Base-by-base conservation (phyloP, 164 flowering plant species). In the Umbilicus rupestris region DNA sequence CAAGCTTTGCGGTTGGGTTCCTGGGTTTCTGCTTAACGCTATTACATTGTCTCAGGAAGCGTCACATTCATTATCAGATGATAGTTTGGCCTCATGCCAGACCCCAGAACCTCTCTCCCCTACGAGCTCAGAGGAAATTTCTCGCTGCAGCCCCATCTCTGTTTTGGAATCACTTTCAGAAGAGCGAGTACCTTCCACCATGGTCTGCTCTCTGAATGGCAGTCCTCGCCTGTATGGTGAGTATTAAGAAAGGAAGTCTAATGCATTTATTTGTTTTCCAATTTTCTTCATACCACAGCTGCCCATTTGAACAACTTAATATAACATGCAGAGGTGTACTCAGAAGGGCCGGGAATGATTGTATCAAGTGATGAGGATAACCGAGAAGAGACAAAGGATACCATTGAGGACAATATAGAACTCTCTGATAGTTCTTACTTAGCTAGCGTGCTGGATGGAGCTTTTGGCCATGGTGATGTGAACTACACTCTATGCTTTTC, bases 291-390 rank as follows among this genome's bases (percentile, higher is more conserved):
- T 26, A 35, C 39, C 62, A n/a, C 9, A 39, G 24, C 29, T 62
- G 14, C 22, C 10, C 15, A 67, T 69, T 22, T 8, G 3, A 35
- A 15, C 14, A 60, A 52, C 64, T 62, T 29, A 73, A 19, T 37
- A 70, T 85, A 88, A 78, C 55, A 75, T 83, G 24, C 75, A 47
- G 90, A 86, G 31, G 66, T 74, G 62, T 65, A 65, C 69, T 74
- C 82, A 5, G 88, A 86, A 41, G 85, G 75, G 52, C 68, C 69
- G 22, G 84, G 69, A 39, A 75, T 82, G 79, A 39, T 24, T 42
- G 78, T 83, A 39, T 83, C 87, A 45, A 82, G 84, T 60, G 85
- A 86, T 52, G 92, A 82, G 15, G 58, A 52, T 52, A 52, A 24
- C 15, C 58, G 30, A 24, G 87, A 73, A 59, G 75, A 69, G 50